Evolutionary conservation across 2,329 filamentous ascomycete genomes (phyloP).

Genomic region (Penicillium digitatum): DNA sequence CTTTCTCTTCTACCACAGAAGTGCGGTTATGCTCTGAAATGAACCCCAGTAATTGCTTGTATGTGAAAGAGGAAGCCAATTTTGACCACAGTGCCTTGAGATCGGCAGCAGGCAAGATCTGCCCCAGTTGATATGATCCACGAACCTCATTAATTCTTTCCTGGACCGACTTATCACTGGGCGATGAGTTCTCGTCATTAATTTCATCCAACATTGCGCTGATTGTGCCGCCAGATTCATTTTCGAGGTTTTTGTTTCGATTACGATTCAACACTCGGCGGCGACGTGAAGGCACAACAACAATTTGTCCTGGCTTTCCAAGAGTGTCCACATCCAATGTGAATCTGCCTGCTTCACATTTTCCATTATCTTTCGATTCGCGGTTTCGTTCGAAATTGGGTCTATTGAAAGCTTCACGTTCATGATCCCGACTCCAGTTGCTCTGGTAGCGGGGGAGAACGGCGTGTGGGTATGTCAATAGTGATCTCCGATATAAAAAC

Average conservation of each 20-base stretch:
- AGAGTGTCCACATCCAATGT: conserved; percentile 33
- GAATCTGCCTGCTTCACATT: conserved; percentile 12
- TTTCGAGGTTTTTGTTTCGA: conserved; percentile 1
- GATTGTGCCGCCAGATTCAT: conserved; percentile 2
- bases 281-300: conserved; percentile 32
- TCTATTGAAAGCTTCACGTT: background rate
- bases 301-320: conserved; percentile 37
- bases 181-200: conserved; percentile 15
- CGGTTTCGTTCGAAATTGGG: conserved; percentile 4
- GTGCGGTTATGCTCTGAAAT: conserved; percentile 10
- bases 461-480: conserved; percentile 9
- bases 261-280: conserved; percentile 7
- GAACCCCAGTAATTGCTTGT: conserved; percentile 33
- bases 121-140: conserved; percentile 18
- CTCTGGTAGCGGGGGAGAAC: conserved; percentile 21
- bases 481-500: conserved; percentile 7
- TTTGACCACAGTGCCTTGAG: conserved; percentile 32
- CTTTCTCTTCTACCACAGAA: background rate
- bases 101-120: conserved; percentile 26
- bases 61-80: conserved; percentile 35
- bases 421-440: conserved; percentile 10
- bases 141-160: conserved; percentile 31
- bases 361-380: background rate
- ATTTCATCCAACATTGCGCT: conserved; percentile 29
- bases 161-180: conserved; percentile 15